Conservation (phyloP, 2,329 filamentous ascomycete genomes). For the Trichoderma sp. region DNA sequence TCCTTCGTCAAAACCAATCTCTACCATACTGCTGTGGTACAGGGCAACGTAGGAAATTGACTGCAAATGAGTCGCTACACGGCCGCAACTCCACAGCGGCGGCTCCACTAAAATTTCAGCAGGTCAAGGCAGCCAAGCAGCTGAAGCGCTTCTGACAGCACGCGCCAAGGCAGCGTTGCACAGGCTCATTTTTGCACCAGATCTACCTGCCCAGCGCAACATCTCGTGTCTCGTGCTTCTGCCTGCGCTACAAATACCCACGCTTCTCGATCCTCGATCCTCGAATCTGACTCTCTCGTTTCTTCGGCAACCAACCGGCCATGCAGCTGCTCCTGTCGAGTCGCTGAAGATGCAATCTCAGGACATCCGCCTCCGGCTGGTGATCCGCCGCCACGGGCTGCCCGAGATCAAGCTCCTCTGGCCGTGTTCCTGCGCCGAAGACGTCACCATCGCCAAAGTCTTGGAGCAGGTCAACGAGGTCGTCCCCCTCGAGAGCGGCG, state of each 20-base stretch:
- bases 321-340: conserved; percentile 6
- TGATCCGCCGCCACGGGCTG: conserved; percentile 72
- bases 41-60: background rate
- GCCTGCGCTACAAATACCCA: background rate
- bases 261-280: too few species aligned
- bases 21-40: background rate
- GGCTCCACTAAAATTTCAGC: conserved; percentile 24
- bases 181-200: background rate
- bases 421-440: conserved; percentile 60
- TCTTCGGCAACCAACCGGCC: background rate
- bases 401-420: conserved; percentile 75
- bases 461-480: conserved; percentile 78
- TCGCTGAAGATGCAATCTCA: conserved; percentile 30
- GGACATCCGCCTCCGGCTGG: conserved; percentile 70
- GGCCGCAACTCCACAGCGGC: background rate
- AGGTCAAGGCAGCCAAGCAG: conserved; percentile 5
- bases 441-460: conserved; percentile 74
- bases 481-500: conserved; percentile 76
- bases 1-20: background rate
- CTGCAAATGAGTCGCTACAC: background rate
- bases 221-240: background rate
- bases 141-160: conserved; percentile 3
- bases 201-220: background rate
- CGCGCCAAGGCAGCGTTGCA: conserved; percentile 8
- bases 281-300: background rate